phyloP scores from a whole-genome alignment of 2,329 filamentous ascomycete genomes.

The Zopfia rhizophila region DNA sequence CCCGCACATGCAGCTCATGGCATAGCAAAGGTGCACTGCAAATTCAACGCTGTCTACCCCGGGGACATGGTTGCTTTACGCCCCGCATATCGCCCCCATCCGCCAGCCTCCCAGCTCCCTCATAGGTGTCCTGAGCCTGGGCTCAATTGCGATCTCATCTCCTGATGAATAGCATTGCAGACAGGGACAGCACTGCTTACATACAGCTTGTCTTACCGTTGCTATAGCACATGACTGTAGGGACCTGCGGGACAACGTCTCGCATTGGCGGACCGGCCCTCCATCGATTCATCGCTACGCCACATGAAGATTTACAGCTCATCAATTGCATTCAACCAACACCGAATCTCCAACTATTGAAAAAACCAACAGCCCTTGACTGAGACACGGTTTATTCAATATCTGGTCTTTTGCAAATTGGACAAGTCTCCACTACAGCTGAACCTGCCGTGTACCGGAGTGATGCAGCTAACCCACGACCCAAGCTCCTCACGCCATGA shows the following conservation, averaged over 20 bases:
- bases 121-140: slow-evolving; percentile 16
- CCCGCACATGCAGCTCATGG: no score
- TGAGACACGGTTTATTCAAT: slow-evolving; percentile 8
- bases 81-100: slow-evolving; percentile 18
- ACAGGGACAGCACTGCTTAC: slow-evolving; percentile 6
- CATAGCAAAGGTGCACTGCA: no score
- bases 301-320: slow-evolving; percentile 7
- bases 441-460: background rate
- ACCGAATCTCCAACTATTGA: no score
- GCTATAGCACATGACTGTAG: slow-evolving; percentile 27
- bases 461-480: slow-evolving; percentile 1
- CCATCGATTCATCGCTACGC: slow-evolving; percentile 10
- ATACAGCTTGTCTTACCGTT: slow-evolving; percentile 14
- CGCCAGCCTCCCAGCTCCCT: background rate
- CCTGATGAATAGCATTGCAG: slow-evolving; percentile 6
- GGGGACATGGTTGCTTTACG: slow-evolving; percentile 16
- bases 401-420: slow-evolving; percentile 6
- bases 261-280: slow-evolving; percentile 29
- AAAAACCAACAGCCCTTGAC: slow-evolving; percentile 8
- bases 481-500: background rate
- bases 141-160: no score
- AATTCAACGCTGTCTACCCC: slow-evolving; percentile 30
- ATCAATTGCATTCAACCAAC: background rate
- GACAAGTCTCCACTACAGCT: background rate
- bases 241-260: slow-evolving; percentile 18